Evolutionary conservation across 2,329 filamentous ascomycete genomes (phyloP).

Genomic region (Nectriaceae sp.): DNA sequence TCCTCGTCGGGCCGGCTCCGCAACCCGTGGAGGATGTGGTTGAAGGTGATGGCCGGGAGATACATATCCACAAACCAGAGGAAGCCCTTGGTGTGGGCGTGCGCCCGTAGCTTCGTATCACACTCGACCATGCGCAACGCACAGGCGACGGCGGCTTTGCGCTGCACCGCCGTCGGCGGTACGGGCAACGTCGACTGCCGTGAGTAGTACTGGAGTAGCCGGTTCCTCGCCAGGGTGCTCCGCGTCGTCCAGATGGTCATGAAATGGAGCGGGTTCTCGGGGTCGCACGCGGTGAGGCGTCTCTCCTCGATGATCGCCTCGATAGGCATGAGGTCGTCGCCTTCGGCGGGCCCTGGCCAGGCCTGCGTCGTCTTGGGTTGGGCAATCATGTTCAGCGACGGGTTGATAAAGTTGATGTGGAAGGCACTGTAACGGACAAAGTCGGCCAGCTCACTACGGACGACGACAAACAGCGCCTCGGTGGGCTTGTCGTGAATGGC

Average conservation of each 20-base stretch:
- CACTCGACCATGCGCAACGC: slow-evolving; percentile 39
- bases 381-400: slow-evolving; percentile 31
- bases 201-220: slow-evolving; percentile 51
- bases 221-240: slow-evolving; percentile 47
- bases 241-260: slow-evolving; percentile 42
- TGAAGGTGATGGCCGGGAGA: slow-evolving; percentile 43
- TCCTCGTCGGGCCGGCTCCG: slow-evolving; percentile 20
- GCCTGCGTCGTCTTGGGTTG: slow-evolving; percentile 1
- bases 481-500: slow-evolving; percentile 31
- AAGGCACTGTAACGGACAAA: slow-evolving; percentile 36
- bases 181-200: slow-evolving; percentile 19
- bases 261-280: slow-evolving; percentile 40
- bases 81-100: slow-evolving; percentile 32
- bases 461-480: slow-evolving; percentile 44
- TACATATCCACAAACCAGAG: slow-evolving; percentile 39
- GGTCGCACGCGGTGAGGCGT: slow-evolving; percentile 46
- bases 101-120: slow-evolving; percentile 38
- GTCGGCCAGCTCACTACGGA: slow-evolving; percentile 43
- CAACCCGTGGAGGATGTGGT: slow-evolving; percentile 40
- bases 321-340: slow-evolving; percentile 34
- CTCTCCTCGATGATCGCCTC: slow-evolving; percentile 45
- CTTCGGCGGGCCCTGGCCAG: slow-evolving; percentile 14
- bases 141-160: slow-evolving; percentile 30
- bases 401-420: slow-evolving; percentile 38
- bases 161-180: slow-evolving; percentile 29